Percentiles rank a stretch among this genome's conserved stretches.
Conservation (phyloP, 352 stramenopile genomes). For the Phytophthora niederhauseri region DNA sequence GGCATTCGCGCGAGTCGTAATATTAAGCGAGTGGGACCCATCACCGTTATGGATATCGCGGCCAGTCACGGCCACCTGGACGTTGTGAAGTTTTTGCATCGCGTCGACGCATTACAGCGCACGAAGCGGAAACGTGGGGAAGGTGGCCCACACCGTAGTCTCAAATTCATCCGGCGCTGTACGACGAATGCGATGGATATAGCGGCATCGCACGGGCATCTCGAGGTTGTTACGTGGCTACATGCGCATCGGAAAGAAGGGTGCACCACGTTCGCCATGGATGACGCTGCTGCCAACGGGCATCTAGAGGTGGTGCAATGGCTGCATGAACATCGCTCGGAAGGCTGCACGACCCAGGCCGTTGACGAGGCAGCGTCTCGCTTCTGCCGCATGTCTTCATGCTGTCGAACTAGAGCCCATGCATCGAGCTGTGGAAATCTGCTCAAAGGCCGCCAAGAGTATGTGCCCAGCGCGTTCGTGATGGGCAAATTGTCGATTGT, state of each 20-base stretch:
- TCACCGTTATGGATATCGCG: conserved; percentile 1
- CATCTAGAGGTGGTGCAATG: conserved; percentile 1
- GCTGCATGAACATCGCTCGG: conserved; percentile 8
- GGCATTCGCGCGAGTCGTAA: background rate
- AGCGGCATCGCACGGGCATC: conserved; percentile 1
- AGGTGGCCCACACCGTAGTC: background rate
- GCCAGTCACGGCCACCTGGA: conserved; percentile 3
- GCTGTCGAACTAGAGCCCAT: background rate
- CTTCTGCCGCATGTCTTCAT: conserved; percentile 4
- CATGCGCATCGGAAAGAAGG: background rate
- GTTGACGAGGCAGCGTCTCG: conserved; percentile 1
- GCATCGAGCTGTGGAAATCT: background rate
- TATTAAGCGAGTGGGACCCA: background rate
- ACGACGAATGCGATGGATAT: conserved; percentile 2
- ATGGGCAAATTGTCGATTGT: conserved; percentile 1
- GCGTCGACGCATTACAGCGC: background rate
- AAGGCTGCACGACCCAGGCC: background rate
- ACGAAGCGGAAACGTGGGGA: background rate
- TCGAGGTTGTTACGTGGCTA: conserved; percentile 5
- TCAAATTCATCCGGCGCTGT: background rate
- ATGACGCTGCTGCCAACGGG: conserved; percentile 2
- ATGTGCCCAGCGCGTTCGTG: background rate
- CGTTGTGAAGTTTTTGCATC: background rate
- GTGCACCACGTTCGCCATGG: conserved; percentile 1
- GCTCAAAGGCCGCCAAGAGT: background rate